Base-by-base conservation (phyloP, 2,329 filamentous ascomycete species). In the Stachybotrys chartarum region DNA sequence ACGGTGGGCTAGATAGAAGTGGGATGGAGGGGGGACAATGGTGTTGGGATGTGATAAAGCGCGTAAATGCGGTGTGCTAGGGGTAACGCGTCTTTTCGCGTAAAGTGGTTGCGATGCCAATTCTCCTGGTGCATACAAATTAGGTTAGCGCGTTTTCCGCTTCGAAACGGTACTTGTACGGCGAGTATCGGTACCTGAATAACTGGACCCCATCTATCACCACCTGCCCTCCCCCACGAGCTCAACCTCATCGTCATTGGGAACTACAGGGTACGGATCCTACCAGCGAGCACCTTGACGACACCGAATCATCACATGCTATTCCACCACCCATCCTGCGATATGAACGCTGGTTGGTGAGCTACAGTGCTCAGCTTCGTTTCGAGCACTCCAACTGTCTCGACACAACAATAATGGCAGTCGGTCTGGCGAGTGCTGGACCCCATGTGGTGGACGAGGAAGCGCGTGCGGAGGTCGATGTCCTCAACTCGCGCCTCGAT, bases 401-500 rank as follows among this genome's bases (percentile, higher is more conserved):
- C 35, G 10, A 10, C 14, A 42, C 35, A 24, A 17, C 8, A 49
- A 31, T 35, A 60, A 83, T 84, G 81, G 78, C 80, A 56, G 76
- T 81, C 59, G 79, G 79, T 57, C 61, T 79, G 53, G 67, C 67
- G 58, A 73, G 69, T 54, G 70, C 68, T 59, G 74, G 76, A 54
- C 77, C 80, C 64, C 67, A 67, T 49, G 77, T 79, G 35, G 74
- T 80, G 53, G 85, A 88, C 64, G 85, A 88, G 67, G 84, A 88
- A 71, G 83, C 84, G 49, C 78, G 83, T 56, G 85, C 85, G 50
- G 85, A 88, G 69, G 85, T 88, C 54, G 85, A 88, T 61, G 85
- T 88, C 32, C 75, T 88, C 51, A 87, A 86, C 63, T 87, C 84
- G 54, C 79, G 85, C 45, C 84, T 97, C 59, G 91, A 95, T 64